phyloP scores from a whole-genome alignment of 2,329 filamentous ascomycete species.

The Conoideocrella luteorostrata region DNA sequence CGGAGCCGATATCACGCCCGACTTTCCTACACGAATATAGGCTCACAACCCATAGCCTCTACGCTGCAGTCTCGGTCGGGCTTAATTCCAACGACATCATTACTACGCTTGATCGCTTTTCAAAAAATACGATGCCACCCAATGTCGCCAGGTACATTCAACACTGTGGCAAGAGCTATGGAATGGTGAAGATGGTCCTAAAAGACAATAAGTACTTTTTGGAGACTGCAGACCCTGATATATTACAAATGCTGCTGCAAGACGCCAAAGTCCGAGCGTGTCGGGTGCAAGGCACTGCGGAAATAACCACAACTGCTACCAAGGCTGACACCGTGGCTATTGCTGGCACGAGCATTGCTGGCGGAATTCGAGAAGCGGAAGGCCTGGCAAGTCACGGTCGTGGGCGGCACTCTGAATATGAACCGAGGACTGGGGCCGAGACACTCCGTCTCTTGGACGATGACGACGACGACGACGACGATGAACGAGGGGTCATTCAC shows the following conservation, averaged over 20 bases:
- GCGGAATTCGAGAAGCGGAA: slow-evolving; percentile 75
- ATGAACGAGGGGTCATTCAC: slow-evolving; percentile 82
- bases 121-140: slow-evolving; percentile 72
- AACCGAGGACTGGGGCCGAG: background rate
- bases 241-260: slow-evolving; percentile 69
- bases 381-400: slow-evolving; percentile 37
- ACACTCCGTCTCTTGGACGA: slow-evolving; percentile 46
- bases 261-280: slow-evolving; percentile 71
- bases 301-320: slow-evolving; percentile 66
- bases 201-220: slow-evolving; percentile 85
- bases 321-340: slow-evolving; percentile 77
- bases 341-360: slow-evolving; percentile 80
- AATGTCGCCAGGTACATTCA: slow-evolving; percentile 64
- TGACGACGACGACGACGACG: slow-evolving; percentile 65
- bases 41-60: slow-evolving; percentile 84
- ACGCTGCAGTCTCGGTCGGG: slow-evolving; percentile 90
- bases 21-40: slow-evolving; percentile 89
- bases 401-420: background rate
- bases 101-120: slow-evolving; percentile 70
- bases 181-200: slow-evolving; percentile 82
- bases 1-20: slow-evolving; percentile 84
- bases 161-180: slow-evolving; percentile 73
- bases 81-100: slow-evolving; percentile 72
- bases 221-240: slow-evolving; percentile 72
- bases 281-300: slow-evolving; percentile 57